phyloP scores from a whole-genome alignment of 2,329 filamentous ascomycete species.

The Fusarium pseudocircinatum region DNA sequence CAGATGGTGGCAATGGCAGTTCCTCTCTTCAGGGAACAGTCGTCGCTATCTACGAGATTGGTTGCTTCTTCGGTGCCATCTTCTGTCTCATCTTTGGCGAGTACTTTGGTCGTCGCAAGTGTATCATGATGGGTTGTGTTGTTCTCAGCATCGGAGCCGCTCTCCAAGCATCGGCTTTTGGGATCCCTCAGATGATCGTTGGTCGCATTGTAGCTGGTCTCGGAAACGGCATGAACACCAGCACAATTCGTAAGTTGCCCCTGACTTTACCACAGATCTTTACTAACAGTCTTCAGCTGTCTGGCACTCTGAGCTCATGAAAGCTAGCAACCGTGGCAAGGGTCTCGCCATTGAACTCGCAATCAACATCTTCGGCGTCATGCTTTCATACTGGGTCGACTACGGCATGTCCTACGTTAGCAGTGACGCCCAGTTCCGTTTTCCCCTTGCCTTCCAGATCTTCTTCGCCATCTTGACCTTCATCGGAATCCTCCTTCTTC shows the following conservation, averaged over 20 bases:
- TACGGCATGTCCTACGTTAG: constrained; percentile 51
- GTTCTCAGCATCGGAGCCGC: constrained; percentile 55
- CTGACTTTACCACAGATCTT: too few relatives aligned
- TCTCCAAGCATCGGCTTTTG: constrained; percentile 53
- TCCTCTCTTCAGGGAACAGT: constrained; percentile 57
- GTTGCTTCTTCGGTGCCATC: constrained; percentile 59
- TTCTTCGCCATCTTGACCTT: constrained; percentile 52
- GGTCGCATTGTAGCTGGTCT: constrained; percentile 56
- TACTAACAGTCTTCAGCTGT: constrained; percentile 37
- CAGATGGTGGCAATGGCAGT: constrained; percentile 50
- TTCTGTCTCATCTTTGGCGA: constrained; percentile 54
- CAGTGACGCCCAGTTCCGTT: constrained; percentile 54
- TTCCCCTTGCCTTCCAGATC: constrained; percentile 57
- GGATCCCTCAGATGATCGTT: constrained; percentile 55
- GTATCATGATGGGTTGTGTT: constrained; percentile 52
- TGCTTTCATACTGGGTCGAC: constrained; percentile 50
- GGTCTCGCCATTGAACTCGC: constrained; percentile 45
- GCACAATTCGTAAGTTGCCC: constrained; percentile 52
- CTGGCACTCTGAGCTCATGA: constrained; percentile 56
- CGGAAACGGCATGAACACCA: constrained; percentile 59
- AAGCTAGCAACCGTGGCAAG: constrained; percentile 51
- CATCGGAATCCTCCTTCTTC: constrained; percentile 48
- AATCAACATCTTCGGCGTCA: constrained; percentile 52
- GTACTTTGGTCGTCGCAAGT: constrained; percentile 53
- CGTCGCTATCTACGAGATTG: constrained; percentile 58